Percentiles rank a stretch among this genome's conserved stretches.
These are phyloP conservation scores for Kitagawia praeruptora DNA, from an alignment of 129 eudicot species.

Conservation along the genomic window DNA sequence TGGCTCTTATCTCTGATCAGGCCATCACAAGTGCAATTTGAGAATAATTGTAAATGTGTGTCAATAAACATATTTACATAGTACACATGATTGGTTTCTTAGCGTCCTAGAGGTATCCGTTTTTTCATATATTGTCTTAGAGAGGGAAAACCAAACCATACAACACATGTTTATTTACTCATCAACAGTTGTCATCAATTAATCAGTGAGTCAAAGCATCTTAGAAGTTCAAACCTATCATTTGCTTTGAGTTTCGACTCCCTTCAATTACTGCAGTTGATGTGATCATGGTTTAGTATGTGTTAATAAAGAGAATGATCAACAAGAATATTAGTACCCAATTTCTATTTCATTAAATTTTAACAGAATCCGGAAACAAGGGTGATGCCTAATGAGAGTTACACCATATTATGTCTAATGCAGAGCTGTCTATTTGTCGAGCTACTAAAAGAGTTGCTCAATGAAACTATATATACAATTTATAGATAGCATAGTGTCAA, in stretches of 20 bases:
- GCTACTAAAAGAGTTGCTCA: background rate
- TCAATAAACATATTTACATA: background rate
- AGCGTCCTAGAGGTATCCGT: background rate
- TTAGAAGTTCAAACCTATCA: background rate
- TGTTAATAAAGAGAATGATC: background rate
- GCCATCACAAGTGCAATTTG: background rate
- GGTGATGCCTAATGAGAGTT: background rate
- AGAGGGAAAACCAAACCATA: background rate
- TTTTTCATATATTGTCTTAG: background rate
- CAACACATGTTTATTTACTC: background rate
- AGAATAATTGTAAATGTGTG: background rate
- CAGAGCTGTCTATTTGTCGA: background rate
- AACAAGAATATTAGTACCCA: background rate
- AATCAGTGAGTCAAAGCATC: background rate
- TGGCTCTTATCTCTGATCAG: background rate
- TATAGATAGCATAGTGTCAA: background rate
- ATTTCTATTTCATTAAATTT: background rate
- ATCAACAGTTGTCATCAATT: background rate
- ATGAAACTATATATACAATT: background rate
- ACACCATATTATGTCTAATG: background rate
- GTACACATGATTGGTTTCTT: background rate
- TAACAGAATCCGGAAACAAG: background rate
- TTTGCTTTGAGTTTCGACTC: background rate
- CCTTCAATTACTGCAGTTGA: background rate
- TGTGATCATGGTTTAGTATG: background rate